These are phyloP conservation scores for Edaphochlamys debaryana DNA, from an alignment of 139 green algal species.

Conservation along the genomic window DNA sequence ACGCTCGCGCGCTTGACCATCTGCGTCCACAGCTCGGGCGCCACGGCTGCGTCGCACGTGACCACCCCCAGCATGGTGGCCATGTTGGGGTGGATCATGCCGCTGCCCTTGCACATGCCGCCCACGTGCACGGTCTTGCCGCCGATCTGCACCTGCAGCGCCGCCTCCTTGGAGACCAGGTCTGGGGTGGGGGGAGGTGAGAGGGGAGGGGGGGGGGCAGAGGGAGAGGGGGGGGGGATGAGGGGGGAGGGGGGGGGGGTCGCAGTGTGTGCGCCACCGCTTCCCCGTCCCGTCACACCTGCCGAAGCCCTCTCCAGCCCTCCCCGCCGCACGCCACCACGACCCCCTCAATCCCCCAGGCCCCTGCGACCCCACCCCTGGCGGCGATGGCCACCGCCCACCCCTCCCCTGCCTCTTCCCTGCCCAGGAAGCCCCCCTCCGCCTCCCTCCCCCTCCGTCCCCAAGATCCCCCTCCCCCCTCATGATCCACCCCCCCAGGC, in stretches of 20 bases:
- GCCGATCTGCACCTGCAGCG: constrained; percentile 78
- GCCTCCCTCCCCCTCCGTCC: no score
- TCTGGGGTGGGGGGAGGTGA: constrained; percentile 25
- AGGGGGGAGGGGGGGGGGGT: no score
- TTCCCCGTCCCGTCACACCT: no score
- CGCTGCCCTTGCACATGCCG: constrained; percentile 95
- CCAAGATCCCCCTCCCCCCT: not conserved
- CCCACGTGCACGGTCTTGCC: constrained; percentile 82
- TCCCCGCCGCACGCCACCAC: no score
- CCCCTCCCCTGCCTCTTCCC: no score
- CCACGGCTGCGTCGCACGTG: constrained; percentile 93
- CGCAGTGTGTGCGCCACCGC: no score
- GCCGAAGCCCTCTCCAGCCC: no score
- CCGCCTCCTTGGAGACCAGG: constrained; percentile 87
- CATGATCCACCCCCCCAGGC: not conserved
- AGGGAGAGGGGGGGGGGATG: no score
- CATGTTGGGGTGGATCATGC: constrained; percentile 99
- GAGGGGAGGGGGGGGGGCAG: not conserved
- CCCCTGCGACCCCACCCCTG: no score
- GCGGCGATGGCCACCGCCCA: no score
- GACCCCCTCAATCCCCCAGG: no score
- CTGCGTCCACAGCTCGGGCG: constrained; percentile 74
- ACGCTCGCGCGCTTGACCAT: constrained; percentile 78
- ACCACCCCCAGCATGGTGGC: constrained; percentile 97
- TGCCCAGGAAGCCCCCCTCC: no score